Evolutionary conservation across 2,329 filamentous ascomycete genomes (phyloP).

Genomic region (Aplosporella prunicola): DNA sequence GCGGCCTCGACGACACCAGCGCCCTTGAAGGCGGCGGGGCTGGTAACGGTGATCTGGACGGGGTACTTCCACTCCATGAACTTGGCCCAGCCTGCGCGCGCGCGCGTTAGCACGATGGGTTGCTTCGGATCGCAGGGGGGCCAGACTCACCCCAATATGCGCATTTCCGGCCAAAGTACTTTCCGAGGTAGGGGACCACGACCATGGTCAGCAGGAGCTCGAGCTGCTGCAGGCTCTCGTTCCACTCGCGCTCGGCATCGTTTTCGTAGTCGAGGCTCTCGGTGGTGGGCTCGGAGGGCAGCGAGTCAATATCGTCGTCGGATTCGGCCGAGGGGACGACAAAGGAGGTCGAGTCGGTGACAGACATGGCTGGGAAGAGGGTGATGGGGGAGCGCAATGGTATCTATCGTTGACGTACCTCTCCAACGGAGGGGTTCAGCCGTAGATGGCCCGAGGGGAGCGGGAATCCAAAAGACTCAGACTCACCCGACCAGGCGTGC

Average conservation of each 20-base stretch:
- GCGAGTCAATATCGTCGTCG: slow-evolving; percentile 39
- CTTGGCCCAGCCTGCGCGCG: slow-evolving; percentile 65
- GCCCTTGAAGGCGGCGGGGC: slow-evolving; percentile 35
- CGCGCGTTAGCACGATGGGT: neutral
- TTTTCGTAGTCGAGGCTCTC: slow-evolving; percentile 40
- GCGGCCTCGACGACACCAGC: slow-evolving; percentile 39
- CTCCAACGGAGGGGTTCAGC: neutral
- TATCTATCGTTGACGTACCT: neutral
- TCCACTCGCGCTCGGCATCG: slow-evolving; percentile 92
- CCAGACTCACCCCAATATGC: slow-evolving; percentile 80
- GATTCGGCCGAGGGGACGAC: slow-evolving; percentile 21
- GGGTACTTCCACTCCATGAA: slow-evolving; percentile 94
- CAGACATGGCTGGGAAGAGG: slow-evolving; percentile 21
- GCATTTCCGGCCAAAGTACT: slow-evolving; percentile 89
- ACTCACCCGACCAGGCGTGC: no score
- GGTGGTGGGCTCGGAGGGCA: slow-evolving; percentile 42
- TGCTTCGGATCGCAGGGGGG: neutral
- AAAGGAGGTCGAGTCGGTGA: slow-evolving; percentile 29
- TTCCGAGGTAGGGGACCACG: slow-evolving; percentile 83
- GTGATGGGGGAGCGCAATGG: neutral
- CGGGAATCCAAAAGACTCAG: no score
- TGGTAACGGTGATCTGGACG: slow-evolving; percentile 57
- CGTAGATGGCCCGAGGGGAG: neutral
- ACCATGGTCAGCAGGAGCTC: slow-evolving; percentile 92
- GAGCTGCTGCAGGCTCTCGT: slow-evolving; percentile 84